Conservation (phyloP, 192 early-diverging fungal genomes). For the Coemansia aciculifera region DNA sequence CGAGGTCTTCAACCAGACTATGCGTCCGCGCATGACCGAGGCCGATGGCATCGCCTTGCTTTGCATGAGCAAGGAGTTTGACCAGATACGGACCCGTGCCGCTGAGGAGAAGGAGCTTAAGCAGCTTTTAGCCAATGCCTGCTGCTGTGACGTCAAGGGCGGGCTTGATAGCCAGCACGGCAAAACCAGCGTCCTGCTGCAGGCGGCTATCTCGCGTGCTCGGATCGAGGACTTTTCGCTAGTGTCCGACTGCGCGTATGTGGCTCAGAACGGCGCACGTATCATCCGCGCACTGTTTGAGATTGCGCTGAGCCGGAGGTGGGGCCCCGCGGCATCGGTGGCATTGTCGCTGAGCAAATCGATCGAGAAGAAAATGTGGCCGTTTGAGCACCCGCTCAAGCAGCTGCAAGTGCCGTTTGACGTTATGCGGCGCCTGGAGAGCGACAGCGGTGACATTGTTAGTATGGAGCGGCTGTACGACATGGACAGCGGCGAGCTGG, state of each 20-base stretch:
- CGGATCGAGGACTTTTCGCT: slow-evolving; percentile 90
- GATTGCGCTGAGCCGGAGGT: slow-evolving; percentile 85
- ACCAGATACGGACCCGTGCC: slow-evolving; percentile 87
- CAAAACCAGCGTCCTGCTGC: slow-evolving; percentile 94
- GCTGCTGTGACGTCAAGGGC: slow-evolving; percentile 88
- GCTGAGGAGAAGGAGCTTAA: slow-evolving; percentile 83
- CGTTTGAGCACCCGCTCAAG: slow-evolving; percentile 82
- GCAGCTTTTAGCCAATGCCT: slow-evolving; percentile 64
- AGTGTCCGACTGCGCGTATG: slow-evolving; percentile 90
- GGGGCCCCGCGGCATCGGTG: slow-evolving; percentile 78
- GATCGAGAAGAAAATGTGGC: slow-evolving; percentile 90
- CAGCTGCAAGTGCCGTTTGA: slow-evolving; percentile 77
- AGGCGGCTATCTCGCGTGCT: slow-evolving; percentile 78
- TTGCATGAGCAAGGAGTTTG: slow-evolving; percentile 89
- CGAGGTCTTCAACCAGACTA: slow-evolving; percentile 80
- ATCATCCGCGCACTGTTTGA: slow-evolving; percentile 96
- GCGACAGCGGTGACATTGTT: slow-evolving; percentile 19
- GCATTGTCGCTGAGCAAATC: slow-evolving; percentile 84
- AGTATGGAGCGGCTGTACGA: slow-evolving; percentile 73
- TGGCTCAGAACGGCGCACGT: slow-evolving; percentile 91
- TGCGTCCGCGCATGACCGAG: slow-evolving; percentile 90
- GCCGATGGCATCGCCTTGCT: slow-evolving; percentile 91
- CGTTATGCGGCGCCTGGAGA: slow-evolving; percentile 67
- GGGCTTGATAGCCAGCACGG: slow-evolving; percentile 78
- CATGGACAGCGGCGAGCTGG: slow-evolving; percentile 85